phyloP scores from a whole-genome alignment of 2,329 filamentous ascomycete species.

The Gnomoniopsis sp. region DNA sequence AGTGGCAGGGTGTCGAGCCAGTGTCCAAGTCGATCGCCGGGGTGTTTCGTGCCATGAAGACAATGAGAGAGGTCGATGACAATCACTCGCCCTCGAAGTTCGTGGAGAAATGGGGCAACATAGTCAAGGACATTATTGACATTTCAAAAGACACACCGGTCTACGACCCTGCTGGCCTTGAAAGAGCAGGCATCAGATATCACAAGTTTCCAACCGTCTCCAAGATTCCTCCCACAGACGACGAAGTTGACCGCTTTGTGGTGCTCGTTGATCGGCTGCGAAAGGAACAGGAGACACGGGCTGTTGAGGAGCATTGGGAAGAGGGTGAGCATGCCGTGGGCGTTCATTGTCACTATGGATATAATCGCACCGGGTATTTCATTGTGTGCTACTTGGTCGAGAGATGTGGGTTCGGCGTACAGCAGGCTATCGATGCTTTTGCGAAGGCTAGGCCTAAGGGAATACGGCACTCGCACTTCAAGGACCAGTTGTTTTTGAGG shows the following conservation, averaged over 20 bases:
- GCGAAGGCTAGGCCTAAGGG: constrained; percentile 70
- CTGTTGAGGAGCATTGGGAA: constrained; percentile 38
- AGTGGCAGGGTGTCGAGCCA: constrained; percentile 79
- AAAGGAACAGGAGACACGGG: constrained; percentile 46
- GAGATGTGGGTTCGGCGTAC: constrained; percentile 65
- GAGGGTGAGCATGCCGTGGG: constrained; percentile 56
- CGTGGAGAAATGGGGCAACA: constrained; percentile 60
- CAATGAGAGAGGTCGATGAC: constrained; percentile 83
- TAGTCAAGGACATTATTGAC: constrained; percentile 77
- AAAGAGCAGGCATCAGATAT: constrained; percentile 65
- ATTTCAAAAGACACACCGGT: constrained; percentile 89
- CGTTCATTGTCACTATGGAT: constrained; percentile 94
- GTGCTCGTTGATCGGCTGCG: constrained; percentile 57
- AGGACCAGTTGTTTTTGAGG: constrained; percentile 77
- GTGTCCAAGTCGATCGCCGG: constrained; percentile 76
- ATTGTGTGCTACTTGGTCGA: constrained; percentile 90
- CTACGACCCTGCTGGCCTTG: constrained; percentile 73
- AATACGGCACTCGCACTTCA: constrained; percentile 85
- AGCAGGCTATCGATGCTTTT: constrained; percentile 78
- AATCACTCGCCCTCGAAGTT: constrained; percentile 74
- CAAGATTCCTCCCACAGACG: constrained; percentile 72
- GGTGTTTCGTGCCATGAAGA: constrained; percentile 88
- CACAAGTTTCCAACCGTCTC: constrained; percentile 90
- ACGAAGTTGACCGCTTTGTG: constrained; percentile 53
- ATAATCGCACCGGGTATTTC: constrained; percentile 91